These are phyloP conservation scores for Russula sp. DNA, from an alignment of 768 basidiomycete genomes.

Conservation along the genomic window DNA sequence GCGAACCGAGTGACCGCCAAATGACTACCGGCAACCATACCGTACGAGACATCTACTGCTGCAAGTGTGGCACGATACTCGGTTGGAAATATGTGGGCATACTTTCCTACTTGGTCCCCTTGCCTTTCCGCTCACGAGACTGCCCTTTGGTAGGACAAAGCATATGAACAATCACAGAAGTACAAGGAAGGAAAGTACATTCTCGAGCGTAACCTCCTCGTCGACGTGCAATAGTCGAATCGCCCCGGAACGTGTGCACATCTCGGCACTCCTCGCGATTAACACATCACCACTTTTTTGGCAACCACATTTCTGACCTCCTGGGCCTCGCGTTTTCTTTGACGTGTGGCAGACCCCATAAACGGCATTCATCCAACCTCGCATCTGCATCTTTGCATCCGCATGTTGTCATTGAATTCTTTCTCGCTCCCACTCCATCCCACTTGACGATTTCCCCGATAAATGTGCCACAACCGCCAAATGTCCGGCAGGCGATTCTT, in stretches of 20 bases:
- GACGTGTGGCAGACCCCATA: constrained; percentile 14
- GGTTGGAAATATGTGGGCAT: constrained; percentile 97
- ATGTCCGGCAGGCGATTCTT: not conserved
- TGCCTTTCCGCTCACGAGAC: constrained; percentile 7
- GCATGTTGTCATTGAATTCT: constrained; percentile 20
- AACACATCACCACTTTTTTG: constrained; percentile 18
- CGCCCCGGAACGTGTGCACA: constrained; percentile 4
- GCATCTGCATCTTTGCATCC: constrained; percentile 20
- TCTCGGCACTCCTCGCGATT: constrained; percentile 17
- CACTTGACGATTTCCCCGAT: not conserved
- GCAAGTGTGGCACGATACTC: constrained; percentile 78
- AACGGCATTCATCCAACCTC: constrained; percentile 17
- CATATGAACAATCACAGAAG: constrained; percentile 84
- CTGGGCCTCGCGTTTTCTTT: constrained; percentile 16
- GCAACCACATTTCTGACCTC: constrained; percentile 13
- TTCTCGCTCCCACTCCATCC: not conserved
- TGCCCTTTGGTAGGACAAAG: constrained; percentile 61
- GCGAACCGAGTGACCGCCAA: constrained; percentile 82
- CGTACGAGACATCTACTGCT: constrained; percentile 92
- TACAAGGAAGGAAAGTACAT: constrained; percentile 99
- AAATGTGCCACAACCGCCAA: not conserved
- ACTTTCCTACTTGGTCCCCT: constrained; percentile 1
- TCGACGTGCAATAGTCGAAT: constrained; percentile 66
- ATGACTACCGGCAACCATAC: constrained; percentile 98
- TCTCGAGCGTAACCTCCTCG: constrained; percentile 86